Evolutionary conservation across 1,284 basidiomycete species (phyloP).

Genomic region (Gastroboletus turbinatus): DNA sequence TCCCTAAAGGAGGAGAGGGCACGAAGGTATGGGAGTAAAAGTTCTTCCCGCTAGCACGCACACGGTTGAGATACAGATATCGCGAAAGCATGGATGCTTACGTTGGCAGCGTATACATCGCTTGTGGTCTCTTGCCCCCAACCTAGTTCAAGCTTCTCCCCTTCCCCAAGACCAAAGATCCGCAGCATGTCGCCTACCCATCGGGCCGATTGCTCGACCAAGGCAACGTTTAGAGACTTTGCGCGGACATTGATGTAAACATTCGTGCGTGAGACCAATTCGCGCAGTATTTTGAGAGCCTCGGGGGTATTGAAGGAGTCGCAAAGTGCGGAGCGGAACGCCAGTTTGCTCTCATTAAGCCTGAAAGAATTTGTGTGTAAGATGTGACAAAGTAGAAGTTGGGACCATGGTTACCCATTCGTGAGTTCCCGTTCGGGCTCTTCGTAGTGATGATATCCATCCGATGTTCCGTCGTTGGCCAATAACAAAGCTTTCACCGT

Average conservation of each 20-base stretch:
- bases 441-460: slow-evolving; percentile 65
- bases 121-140: slow-evolving; percentile 63
- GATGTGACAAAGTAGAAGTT: slow-evolving; percentile 13
- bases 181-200: slow-evolving; percentile 92
- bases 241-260: slow-evolving; percentile 77
- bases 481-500: slow-evolving; percentile 80
- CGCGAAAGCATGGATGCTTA: slow-evolving; percentile 43
- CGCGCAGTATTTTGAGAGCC: slow-evolving; percentile 77
- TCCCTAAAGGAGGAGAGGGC: slow-evolving; percentile 91
- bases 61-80: background rate
- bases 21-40: slow-evolving; percentile 89
- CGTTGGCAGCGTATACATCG: slow-evolving; percentile 46
- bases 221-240: slow-evolving; percentile 63
- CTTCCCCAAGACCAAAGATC: slow-evolving; percentile 95
- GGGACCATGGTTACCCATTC: slow-evolving; percentile 47
- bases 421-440: slow-evolving; percentile 66
- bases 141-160: slow-evolving; percentile 61
- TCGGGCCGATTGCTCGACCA: slow-evolving; percentile 73
- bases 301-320: slow-evolving; percentile 97
- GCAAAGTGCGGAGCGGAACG: slow-evolving; percentile 89
- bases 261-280: slow-evolving; percentile 87
- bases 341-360: slow-evolving; percentile 72
- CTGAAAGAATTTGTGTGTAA: slow-evolving; percentile 39
- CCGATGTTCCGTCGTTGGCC: slow-evolving; percentile 47
- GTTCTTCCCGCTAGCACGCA: slow-evolving; percentile 67